Percentiles rank a stretch among this genome's conserved stretches.
Evolutionary conservation across 2,329 filamentous ascomycete genomes (phyloP).

Genomic region (Ceratocystis colombiana): DNA sequence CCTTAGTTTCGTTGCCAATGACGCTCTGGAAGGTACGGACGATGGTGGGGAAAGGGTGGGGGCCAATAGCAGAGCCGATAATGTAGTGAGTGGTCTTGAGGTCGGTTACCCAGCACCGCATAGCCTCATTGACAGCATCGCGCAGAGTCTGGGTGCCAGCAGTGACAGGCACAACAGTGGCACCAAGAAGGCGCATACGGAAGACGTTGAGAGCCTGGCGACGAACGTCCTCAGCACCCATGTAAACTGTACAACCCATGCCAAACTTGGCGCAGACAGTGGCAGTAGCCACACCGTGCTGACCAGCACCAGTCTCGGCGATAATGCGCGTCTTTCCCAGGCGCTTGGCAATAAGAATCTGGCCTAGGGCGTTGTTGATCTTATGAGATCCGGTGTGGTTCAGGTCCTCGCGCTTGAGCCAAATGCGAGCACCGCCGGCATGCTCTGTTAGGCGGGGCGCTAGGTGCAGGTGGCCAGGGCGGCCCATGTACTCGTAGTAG

Average conservation of each 20-base stretch:
- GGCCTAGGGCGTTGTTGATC: slow-evolving; percentile 96
- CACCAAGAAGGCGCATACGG: slow-evolving; percentile 92
- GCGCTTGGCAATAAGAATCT: slow-evolving; percentile 73
- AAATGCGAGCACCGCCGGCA: slow-evolving; percentile 89
- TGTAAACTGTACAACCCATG: slow-evolving; percentile 96
- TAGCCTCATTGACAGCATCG: slow-evolving; percentile 87
- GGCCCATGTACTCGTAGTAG: slow-evolving; percentile 95
- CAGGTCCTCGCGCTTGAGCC: slow-evolving; percentile 93
- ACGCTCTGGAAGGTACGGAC: slow-evolving; percentile 96
- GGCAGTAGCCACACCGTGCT: slow-evolving; percentile 94
- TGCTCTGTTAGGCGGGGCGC: slow-evolving; percentile 80
- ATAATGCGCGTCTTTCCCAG: slow-evolving; percentile 96
- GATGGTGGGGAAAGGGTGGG: slow-evolving; percentile 95
- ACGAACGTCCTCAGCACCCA: slow-evolving; percentile 88
- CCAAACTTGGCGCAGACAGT: slow-evolving; percentile 97
- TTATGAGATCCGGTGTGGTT: slow-evolving; percentile 98
- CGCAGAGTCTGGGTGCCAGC: slow-evolving; percentile 74
- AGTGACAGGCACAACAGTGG: slow-evolving; percentile 84
- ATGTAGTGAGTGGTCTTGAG: slow-evolving; percentile 96
- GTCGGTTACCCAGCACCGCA: slow-evolving; percentile 87
- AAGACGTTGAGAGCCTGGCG: slow-evolving; percentile 96
- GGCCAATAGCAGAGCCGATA: slow-evolving; percentile 92
- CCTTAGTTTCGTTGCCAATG: slow-evolving; percentile 88
- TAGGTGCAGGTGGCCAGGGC: slow-evolving; percentile 81
- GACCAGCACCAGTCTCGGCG: slow-evolving; percentile 91